Evolutionary conservation across 2,329 filamentous ascomycete genomes (phyloP), one percentile per base, ranked within the genome.

Genomic region (Aspergillus udagawae): DNA sequence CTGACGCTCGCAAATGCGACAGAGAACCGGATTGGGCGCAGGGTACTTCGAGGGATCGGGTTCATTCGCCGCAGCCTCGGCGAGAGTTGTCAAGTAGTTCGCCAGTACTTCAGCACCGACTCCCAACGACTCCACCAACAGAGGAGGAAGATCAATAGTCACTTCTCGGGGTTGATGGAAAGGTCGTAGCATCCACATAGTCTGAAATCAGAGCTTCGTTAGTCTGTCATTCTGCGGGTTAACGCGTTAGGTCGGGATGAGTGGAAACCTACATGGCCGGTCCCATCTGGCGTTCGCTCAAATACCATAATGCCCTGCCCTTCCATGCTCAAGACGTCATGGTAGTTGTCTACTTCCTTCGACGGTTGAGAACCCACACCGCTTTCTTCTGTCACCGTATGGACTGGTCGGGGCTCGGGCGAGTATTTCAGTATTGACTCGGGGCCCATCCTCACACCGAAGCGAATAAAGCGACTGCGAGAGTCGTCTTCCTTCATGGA

Each of bases 101-200:
- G 95, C 94, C 35, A 99, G 83, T 54, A 99, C 88, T 74, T 97
- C 92, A 51, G 94, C 95, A 42, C 94, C 94, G 28, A 96, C 92
- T 41, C 94, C 94, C 17, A 99, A 82, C 1, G 92, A 93, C 67
- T 97, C 92, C 52, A 97, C 92, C 59, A 99, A 87, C 28, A 96
- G 79, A 56, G 86, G 81, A 17, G 95, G 93, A 6, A 99, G 84
- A 72, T 97, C 94, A 66, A 99, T 97, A 62, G 95, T 95, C 69
- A 99, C 91, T 78, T 97, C 92, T 63, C 92, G 86, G 5, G 93
- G 90, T 44, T 88, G 83, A 44, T 92, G 87, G 75, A 92, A 96
- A 2, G 93, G 94, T 63, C 94, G 90, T 65, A 99, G 86, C 92
- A 99, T 99, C 94, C 94, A 99, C 95, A 99, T 99, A 20, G 91